Base-by-base conservation (phyloP, 2,329 filamentous ascomycete genomes). In the Paraconiothyrium sp. region DNA sequence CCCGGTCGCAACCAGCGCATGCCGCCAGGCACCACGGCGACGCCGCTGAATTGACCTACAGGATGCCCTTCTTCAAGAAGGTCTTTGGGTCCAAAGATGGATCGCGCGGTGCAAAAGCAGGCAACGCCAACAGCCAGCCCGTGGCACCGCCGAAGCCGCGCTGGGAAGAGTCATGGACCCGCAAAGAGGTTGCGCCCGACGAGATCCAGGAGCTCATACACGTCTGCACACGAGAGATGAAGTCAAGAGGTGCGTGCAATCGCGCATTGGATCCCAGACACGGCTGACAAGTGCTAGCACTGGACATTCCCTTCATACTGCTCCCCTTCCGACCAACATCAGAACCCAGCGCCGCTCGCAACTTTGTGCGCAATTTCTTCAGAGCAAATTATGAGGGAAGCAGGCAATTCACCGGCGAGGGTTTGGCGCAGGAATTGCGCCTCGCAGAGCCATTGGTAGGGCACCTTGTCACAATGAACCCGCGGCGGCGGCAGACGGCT, bases 291-390 rank as follows among this genome's bases (percentile, higher is more conserved):
- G 68, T 55, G 30, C 35, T 78, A 97, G 93, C 90, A 68, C 89
- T 98, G 72, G 90, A 97, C 77, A 89, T 91, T 62, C 95, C 95
- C 0, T 98, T 99, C 79, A 86, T 98, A 32, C 89, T 99, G 9
- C 86, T 99, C 4, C 95, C 95, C 13, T 99, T 97, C 81, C 91
- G 95, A 71, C 95, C 94, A 24, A 93, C 92, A 32, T 95, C 94
- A 66, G 93, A 99, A 76, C 91, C 94, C 47, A 95, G 92, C 64
- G 92, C 92, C 56, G 93, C 96, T 64, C 92, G 94, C 76, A 94
- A 91, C 24, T 98, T 98, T 72, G 86, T 99, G 71, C 90, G 93
- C 74, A 93, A 94, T 80, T 98, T 93, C 81, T 99, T 97, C 83
- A 91, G 91, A 74, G 84, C 88, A 60, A 83, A 83, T 77, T 85